These are phyloP conservation scores for Obba rivulosa DNA, from an alignment of 768 basidiomycete species.

Conservation along the genomic window DNA sequence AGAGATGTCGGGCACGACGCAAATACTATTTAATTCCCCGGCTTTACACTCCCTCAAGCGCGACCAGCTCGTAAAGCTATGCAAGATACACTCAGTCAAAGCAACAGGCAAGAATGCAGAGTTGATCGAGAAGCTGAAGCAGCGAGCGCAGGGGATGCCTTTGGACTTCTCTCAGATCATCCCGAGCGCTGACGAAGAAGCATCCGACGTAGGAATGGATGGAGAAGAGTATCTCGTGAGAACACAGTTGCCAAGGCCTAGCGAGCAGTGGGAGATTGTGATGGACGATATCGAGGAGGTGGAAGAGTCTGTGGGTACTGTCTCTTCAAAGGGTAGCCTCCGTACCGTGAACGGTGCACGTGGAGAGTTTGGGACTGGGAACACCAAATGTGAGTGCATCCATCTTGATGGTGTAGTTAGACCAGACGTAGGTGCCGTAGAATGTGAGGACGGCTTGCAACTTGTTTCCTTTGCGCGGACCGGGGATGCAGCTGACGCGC, in stretches of 20 bases:
- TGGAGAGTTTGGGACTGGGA: slow-evolving; percentile 70
- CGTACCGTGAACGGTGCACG: slow-evolving; percentile 26
- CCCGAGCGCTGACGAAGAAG: no score
- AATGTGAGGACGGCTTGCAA: no score
- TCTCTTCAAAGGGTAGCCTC: slow-evolving; percentile 41
- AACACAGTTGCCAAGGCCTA: slow-evolving; percentile 44
- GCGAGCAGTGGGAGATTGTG: slow-evolving; percentile 83
- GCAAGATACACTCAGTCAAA: slow-evolving; percentile 78
- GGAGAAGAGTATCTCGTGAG: no score
- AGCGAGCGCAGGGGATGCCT: slow-evolving; percentile 62
- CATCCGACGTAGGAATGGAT: no score
- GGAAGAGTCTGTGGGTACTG: slow-evolving; percentile 51
- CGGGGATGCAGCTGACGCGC: no score
- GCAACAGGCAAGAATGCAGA: slow-evolving; percentile 77
- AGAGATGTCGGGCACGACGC: slow-evolving; percentile 65
- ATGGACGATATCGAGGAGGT: slow-evolving; percentile 75
- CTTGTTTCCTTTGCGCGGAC: no score
- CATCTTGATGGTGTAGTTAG: neutral
- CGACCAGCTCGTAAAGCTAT: slow-evolving; percentile 78
- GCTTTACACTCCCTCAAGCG: slow-evolving; percentile 81
- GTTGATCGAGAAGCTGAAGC: slow-evolving; percentile 61
- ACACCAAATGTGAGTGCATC: slow-evolving; percentile 51
- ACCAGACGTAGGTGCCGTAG: neutral
- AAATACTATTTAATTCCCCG: slow-evolving; percentile 81
- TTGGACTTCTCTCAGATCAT: slow-evolving; percentile 25